These are phyloP conservation scores for Phlegmacium glaucopus DNA, from an alignment of 768 basidiomycete species.

Conservation along the genomic window DNA sequence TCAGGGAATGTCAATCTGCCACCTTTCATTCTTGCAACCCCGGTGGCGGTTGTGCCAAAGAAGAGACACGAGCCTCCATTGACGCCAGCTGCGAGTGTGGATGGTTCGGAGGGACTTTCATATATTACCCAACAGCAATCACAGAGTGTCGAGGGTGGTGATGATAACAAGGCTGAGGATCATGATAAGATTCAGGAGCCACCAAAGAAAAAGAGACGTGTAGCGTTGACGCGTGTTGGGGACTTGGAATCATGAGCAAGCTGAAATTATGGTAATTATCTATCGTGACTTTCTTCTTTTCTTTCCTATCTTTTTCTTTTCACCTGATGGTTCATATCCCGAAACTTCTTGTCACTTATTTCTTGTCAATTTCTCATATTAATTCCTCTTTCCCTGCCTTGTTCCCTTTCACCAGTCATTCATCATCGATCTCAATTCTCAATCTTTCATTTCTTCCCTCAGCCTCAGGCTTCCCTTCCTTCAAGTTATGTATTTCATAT, in stretches of 20 bases:
- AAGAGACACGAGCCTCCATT: constrained; percentile 43
- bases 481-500: no score
- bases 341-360: no score
- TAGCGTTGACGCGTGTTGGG: constrained; percentile 69
- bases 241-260: constrained; percentile 38
- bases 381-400: no score
- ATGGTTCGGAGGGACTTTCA: constrained; percentile 31
- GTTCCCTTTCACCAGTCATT: no score
- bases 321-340: no score
- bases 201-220: constrained; percentile 82
- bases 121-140: constrained; percentile 18
- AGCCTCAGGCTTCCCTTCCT: no score
- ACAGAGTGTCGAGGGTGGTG: neutral
- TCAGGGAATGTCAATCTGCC: constrained; percentile 29
- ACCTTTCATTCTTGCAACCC: constrained; percentile 6
- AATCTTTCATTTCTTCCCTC: no score
- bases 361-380: no score
- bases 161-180: constrained; percentile 13
- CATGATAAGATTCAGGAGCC: constrained; percentile 43
- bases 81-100: constrained; percentile 48
- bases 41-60: constrained; percentile 17
- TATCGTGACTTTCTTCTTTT: no score
- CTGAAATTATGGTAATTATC: no score
- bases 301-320: no score
- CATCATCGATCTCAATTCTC: no score